Percentiles rank a stretch among this genome's conserved stretches.
Evolutionary conservation across 257 asterid species (phyloP).

Genomic region (Vinca minor): DNA sequence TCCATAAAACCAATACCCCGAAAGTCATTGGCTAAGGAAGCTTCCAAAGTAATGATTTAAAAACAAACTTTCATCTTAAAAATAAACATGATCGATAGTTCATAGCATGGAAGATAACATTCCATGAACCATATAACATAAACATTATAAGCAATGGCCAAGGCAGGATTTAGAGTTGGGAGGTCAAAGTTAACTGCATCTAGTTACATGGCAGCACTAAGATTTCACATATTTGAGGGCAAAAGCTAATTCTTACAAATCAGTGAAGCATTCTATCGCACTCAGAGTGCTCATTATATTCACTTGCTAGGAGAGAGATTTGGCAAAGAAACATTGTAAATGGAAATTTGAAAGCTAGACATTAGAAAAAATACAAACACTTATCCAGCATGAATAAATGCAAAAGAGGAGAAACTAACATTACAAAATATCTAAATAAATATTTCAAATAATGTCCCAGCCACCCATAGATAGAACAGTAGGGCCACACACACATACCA

Average conservation of each 20-base stretch:
- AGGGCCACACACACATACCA: slow-evolving; percentile 46
- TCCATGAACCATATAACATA: not conserved
- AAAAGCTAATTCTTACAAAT: not conserved
- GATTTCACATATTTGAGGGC: not conserved
- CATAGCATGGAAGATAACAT: not conserved
- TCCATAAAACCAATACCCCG: not conserved
- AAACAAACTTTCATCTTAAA: not conserved
- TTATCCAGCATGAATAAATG: not conserved
- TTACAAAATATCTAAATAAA: not conserved
- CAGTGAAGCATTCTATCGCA: not conserved
- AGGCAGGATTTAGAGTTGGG: not conserved
- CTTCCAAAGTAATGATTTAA: not conserved
- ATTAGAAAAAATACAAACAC: not conserved
- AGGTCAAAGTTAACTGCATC: not conserved
- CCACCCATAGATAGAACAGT: not conserved
- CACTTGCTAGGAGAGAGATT: not conserved
- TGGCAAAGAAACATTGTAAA: not conserved
- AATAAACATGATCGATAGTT: not conserved
- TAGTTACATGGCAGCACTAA: not conserved
- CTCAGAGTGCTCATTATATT: not conserved
- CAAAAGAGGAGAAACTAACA: not conserved
- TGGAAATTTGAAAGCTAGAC: not conserved
- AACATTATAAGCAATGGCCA: not conserved
- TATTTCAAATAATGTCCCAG: not conserved
- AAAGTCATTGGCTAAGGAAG: not conserved